Evolutionary conservation across 2,329 filamentous ascomycete species (phyloP).

Genomic region (Capronia coronata): DNA sequence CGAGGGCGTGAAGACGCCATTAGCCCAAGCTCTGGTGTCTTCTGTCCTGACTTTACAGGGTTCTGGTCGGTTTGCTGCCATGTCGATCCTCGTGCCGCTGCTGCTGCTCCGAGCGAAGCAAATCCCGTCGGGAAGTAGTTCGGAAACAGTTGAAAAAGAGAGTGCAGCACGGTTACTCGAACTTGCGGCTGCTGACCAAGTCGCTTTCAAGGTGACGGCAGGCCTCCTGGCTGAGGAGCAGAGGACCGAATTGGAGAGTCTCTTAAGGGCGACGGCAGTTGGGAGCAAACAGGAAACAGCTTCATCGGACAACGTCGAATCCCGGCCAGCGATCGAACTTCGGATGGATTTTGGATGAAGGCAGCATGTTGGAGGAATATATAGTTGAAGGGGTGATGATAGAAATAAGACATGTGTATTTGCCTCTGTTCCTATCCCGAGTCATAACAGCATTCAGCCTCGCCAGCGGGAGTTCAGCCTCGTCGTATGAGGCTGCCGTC

Average conservation of each 20-base stretch:
- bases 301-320: constrained; percentile 46
- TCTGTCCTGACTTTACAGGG: constrained; percentile 47
- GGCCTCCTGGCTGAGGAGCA: constrained; percentile 63
- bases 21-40: constrained; percentile 69
- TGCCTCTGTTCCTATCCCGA: no score
- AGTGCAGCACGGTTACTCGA: constrained; percentile 73
- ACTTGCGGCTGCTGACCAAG: constrained; percentile 68
- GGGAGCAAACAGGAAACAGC: constrained; percentile 38
- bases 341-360: constrained; percentile 80
- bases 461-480: no score
- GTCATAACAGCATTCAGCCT: no score
- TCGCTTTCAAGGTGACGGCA: constrained; percentile 67
- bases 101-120: constrained; percentile 65
- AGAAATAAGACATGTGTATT: neutral
- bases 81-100: constrained; percentile 70
- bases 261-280: constrained; percentile 61
- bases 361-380: neutral
- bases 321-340: constrained; percentile 73
- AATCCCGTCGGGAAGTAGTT: constrained; percentile 45
- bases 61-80: constrained; percentile 42
- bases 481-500: neutral
- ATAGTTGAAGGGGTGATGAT: neutral
- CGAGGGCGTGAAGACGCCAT: constrained; percentile 63
- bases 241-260: constrained; percentile 70
- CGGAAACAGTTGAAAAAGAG: constrained; percentile 54